Conservation (phyloP, 306 rosid species). For the Corylus americana region DNA sequence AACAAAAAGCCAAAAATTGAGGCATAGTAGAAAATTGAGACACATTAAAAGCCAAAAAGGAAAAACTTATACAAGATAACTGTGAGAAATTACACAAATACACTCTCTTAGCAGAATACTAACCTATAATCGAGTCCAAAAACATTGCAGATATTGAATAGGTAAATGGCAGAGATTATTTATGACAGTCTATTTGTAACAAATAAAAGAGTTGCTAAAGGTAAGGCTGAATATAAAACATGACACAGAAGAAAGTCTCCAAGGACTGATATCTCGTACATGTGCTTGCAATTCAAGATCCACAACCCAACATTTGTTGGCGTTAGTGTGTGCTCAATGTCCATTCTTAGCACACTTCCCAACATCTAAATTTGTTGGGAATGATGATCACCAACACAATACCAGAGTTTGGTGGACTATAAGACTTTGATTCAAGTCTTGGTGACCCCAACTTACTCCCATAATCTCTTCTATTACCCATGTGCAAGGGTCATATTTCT, state of each 20-base stretch:
- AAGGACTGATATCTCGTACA: background rate
- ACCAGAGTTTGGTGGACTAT: background rate
- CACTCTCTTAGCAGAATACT: background rate
- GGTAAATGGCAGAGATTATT: background rate
- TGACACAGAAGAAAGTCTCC: background rate
- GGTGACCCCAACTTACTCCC: background rate
- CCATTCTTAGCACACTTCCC: background rate
- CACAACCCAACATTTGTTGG: background rate
- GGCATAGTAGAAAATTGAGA: no score
- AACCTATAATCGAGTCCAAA: background rate
- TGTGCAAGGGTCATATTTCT: background rate
- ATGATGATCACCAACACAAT: background rate
- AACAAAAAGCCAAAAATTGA: no score
- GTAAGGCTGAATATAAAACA: background rate
- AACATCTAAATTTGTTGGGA: background rate
- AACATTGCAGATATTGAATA: background rate
- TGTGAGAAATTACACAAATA: background rate
- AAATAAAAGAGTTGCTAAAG: background rate
- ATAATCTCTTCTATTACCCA: background rate
- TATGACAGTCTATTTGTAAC: background rate
- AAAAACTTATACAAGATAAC: background rate
- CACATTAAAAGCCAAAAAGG: no score
- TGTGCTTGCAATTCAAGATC: background rate
- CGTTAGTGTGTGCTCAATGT: background rate
- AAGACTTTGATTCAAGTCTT: background rate